A percentile compares a stretch with the other conserved stretches of the same genome.
Evolutionary conservation across 495 filamentous ascomycete genomes (phyloP).

Genomic region (Amniculicola lignicola): DNA sequence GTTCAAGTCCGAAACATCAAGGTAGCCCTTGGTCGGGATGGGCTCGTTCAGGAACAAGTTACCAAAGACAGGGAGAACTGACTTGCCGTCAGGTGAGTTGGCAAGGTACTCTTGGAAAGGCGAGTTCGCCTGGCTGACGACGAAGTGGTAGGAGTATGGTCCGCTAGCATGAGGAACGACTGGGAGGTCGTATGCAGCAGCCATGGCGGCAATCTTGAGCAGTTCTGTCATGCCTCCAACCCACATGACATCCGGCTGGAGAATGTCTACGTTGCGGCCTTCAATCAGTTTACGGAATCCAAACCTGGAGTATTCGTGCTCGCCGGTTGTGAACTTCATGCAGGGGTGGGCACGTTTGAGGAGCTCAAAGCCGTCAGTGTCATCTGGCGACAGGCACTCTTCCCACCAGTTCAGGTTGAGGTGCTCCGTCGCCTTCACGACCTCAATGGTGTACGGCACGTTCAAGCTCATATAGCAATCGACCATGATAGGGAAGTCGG

Average conservation of each 20-base stretch:
- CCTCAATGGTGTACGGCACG: constrained; percentile 85
- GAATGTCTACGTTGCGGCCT: constrained; percentile 85
- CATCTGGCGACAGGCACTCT: constrained; percentile 84
- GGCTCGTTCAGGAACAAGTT: constrained; percentile 89
- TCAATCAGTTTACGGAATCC: constrained; percentile 93
- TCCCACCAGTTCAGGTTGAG: constrained; percentile 97
- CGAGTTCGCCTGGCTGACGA: constrained; percentile 82
- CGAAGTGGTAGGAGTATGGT: constrained; percentile 92
- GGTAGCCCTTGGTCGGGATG: constrained; percentile 75
- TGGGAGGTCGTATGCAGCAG: constrained; percentile 86
- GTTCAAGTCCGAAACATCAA: constrained; percentile 74
- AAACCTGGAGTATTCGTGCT: constrained; percentile 89
- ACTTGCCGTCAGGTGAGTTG: constrained; percentile 85
- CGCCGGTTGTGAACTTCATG: constrained; percentile 91
- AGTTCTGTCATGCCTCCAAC: constrained; percentile 88
- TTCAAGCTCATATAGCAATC: constrained; percentile 97
- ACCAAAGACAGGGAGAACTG: constrained; percentile 84
- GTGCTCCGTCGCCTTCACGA: constrained; percentile 74
- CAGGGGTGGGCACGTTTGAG: constrained; percentile 86
- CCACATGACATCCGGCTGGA: constrained; percentile 97
- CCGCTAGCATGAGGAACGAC: constrained; percentile 93
- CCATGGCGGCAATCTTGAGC: constrained; percentile 82
- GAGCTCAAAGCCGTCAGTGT: constrained; percentile 82
- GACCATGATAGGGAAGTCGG: constrained; percentile 88
- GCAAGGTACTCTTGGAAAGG: constrained; percentile 95